These are phyloP conservation scores for Ceratobasidium papillatum DNA, from an alignment of 1,284 basidiomycete genomes.

Conservation along the genomic window DNA sequence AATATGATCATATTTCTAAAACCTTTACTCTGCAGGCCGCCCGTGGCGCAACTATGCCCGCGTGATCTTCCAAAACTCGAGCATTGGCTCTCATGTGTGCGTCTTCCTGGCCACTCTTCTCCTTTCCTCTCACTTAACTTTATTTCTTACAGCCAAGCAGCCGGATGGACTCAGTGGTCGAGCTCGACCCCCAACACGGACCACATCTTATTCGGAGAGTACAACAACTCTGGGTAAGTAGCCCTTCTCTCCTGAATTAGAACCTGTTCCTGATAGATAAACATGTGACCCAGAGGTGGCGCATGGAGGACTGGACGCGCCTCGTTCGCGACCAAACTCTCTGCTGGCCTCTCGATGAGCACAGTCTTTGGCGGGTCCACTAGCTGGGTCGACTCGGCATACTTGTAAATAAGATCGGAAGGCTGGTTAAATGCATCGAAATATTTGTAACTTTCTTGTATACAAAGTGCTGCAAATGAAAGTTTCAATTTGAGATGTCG, in stretches of 20 bases:
- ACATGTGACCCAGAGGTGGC: not conserved
- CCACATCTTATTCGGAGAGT: conserved; percentile 45
- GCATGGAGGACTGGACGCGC: conserved; percentile 34
- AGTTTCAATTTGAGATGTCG: too few species aligned
- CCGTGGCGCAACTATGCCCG: conserved; percentile 44
- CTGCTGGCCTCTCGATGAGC: conserved; percentile 30
- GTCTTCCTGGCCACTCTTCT: not conserved
- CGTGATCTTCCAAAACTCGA: conserved; percentile 46
- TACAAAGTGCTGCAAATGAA: too few species aligned
- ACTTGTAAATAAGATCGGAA: conserved; percentile 42
- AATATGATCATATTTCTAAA: not conserved
- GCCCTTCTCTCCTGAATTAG: not conserved
- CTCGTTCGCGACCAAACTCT: conserved; percentile 37
- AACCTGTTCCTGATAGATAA: not conserved
- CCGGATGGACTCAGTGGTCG: conserved; percentile 44
- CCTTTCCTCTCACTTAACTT: not conserved
- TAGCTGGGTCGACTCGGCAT: conserved; percentile 45
- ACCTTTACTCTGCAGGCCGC: not conserved
- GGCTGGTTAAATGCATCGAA: too few species aligned
- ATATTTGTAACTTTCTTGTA: too few species aligned
- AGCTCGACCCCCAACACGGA: conserved; percentile 42
- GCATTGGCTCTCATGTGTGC: not conserved
- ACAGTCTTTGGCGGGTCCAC: conserved; percentile 45
- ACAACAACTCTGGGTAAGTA: conserved; percentile 44
- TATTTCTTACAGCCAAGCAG: conserved; percentile 37